phyloP scores from a whole-genome alignment of 305 asterid genomes.

The Solanum chacoense region DNA sequence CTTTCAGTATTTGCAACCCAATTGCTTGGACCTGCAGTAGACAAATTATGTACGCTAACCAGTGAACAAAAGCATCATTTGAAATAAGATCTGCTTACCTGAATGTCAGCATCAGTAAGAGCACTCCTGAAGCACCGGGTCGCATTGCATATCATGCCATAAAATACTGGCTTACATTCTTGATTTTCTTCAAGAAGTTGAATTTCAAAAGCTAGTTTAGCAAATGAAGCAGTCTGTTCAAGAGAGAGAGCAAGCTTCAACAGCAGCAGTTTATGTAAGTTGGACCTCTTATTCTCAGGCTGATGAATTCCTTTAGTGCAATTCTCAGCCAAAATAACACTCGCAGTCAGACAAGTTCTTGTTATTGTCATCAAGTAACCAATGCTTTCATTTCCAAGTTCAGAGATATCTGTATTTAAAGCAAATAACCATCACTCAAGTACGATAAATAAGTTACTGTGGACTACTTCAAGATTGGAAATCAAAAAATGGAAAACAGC shows the following conservation, averaged over 20 bases:
- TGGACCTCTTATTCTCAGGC: conserved; percentile 48
- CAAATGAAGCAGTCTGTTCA: conserved; percentile 49
- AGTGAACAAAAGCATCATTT: conserved; percentile 5
- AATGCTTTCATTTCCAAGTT: conserved; percentile 38
- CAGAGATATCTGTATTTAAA: conserved; percentile 43
- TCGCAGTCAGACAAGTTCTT: conserved; percentile 63
- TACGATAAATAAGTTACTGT: neutral
- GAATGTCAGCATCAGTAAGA: conserved; percentile 57
- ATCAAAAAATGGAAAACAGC: neutral
- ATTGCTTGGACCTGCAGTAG: conserved; percentile 66
- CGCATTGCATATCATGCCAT: conserved; percentile 42
- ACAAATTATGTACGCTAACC: conserved; percentile 12
- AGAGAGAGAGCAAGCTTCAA: conserved; percentile 71
- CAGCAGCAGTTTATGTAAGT: conserved; percentile 48
- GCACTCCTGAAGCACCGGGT: conserved; percentile 38
- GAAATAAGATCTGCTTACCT: conserved; percentile 35
- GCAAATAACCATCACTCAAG: conserved; percentile 13
- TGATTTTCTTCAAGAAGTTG: conserved; percentile 31
- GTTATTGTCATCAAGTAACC: conserved; percentile 34
- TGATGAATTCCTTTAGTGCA: conserved; percentile 63
- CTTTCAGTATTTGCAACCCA: conserved; percentile 78
- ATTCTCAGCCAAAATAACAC: conserved; percentile 41
- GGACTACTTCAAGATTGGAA: neutral
- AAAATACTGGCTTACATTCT: conserved; percentile 40
- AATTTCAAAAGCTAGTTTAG: conserved; percentile 49